Evolutionary conservation across 2,329 filamentous ascomycete genomes (phyloP), one percentile per base, ranked within the genome.

Genomic region (Drechslerella stenobrocha): DNA sequence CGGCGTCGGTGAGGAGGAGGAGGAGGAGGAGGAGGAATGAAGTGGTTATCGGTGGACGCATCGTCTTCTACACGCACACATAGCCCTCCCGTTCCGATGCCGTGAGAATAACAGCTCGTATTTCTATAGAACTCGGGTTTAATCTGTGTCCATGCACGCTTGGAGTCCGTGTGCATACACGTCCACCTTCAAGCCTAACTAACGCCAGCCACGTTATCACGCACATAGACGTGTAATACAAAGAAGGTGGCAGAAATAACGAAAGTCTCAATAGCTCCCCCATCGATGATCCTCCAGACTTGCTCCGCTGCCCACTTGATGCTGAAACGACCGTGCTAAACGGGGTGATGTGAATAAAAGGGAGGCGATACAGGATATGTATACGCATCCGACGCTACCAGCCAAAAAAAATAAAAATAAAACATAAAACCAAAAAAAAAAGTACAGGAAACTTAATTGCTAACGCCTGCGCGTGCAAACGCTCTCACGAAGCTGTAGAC

Each of bases 401-500:
- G 37, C 2, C 22, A 18, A n/a, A 37, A 20, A 18, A 18, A 7
- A 20, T 3, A 42, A 42, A 42, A 15, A 42, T 18, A 5, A 42
- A 20, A 42, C 37, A 42, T 4, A 18, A 5, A 18, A 20, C 18
- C 3, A 42, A 42, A 42, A 37, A 6, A 4, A n/a, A 15, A 42
- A 42, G n/a, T 4, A 5, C 3, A n/a, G 15, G 7, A 20, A 7
- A 42, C 13, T 20, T 18, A 20, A 13, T 26, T 28, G 6, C 26
- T 22, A 13, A 26, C 15, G 15, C 30, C 30, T 44, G n/a, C 42
- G n/a, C 11, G 15, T 46, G 20, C 18, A 42, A 18, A 45, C 1
- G 45, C 11, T 15, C 26, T 22, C 32, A 28, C 44, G 56, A 23
- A 26, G 51, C 24, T 53, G 53, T 24, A 34, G 40, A 3, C 45